Conservation (phyloP, 192 early-diverging fungal species). For the Funneliformis mosseae region DNA sequence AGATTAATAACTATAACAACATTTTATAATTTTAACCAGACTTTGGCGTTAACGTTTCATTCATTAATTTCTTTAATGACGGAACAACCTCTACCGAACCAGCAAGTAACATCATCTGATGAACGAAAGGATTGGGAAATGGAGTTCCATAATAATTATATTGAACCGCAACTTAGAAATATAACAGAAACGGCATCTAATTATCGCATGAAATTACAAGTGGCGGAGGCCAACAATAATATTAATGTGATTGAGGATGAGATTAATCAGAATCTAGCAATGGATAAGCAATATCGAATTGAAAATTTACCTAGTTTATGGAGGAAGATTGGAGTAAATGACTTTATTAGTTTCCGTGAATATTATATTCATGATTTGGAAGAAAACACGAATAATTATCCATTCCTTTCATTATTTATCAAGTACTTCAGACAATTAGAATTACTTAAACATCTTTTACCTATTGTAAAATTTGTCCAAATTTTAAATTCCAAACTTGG, state of each 20-base stretch:
- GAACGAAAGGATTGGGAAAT: background rate
- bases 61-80: constrained; percentile 16
- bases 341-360: constrained; percentile 16
- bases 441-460: constrained; percentile 22
- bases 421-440: constrained; percentile 9
- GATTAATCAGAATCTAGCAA: constrained; percentile 13
- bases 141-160: background rate
- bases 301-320: constrained; percentile 24
- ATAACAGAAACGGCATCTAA: background rate
- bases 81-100: background rate
- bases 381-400: background rate
- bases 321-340: constrained; percentile 2
- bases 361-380: constrained; percentile 3
- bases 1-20: background rate
- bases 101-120: background rate
- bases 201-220: background rate
- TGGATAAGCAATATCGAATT: constrained; percentile 16
- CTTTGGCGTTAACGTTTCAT: constrained; percentile 30
- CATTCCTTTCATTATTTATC: constrained; percentile 26
- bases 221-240: background rate
- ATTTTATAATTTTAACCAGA: background rate
- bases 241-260: background rate
- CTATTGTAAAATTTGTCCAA: constrained; percentile 31
- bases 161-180: background rate
- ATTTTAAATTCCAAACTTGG: constrained; percentile 20